Evolutionary conservation across 306 rosid species (phyloP), one percentile per base, ranked within the genome.

Genomic region (Fragaria iinumae): DNA sequence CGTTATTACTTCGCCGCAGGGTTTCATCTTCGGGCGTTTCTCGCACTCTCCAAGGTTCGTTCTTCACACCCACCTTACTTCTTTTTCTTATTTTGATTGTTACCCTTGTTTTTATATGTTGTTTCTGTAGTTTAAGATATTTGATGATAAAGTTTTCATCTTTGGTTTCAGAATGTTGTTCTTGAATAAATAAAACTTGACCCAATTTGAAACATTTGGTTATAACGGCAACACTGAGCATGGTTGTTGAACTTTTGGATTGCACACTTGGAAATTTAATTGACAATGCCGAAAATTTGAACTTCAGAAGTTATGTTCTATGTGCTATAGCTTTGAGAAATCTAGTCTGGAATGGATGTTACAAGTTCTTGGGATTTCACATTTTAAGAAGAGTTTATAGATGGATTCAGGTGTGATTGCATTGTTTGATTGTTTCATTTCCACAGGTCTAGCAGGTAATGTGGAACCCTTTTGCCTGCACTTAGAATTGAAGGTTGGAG

Each of bases 1-100:
- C 91, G 18, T 56, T 76, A 47, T 44, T 89, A 18, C 72, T 89
- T 48, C 87, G 89, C 77, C 89, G 84, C 47, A 84, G 77, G 76
- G 27, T 78, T 67, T 77, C 83, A 34, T 20, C 73, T 50, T 34
- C 4, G 27, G 83, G 68, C 21, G 63, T 73, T 75, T 84, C 80
- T 84, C 85, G 85, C 77, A 18, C 82, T 79, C 78, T 84, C 8
- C 48, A 69, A 69, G 94, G 92, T 85, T 83, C 49, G 75, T 56
- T 60, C 59, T 66, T 66, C 17, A 10, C 29, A 4, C 21, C 60
- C 79, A 36, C 8, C 0, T 73, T 66, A 50, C 10, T 0, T 17
- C 68, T 65, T 55, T 27, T 48, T 10, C 1, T 6, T 41, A 0
- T 2, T 64, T 16, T 62, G 3, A 62, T 62, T 62, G 12, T 57